Evolutionary conservation across 805 yeast species (phyloP).

Genomic region (Yamadazyma phyllophila): DNA sequence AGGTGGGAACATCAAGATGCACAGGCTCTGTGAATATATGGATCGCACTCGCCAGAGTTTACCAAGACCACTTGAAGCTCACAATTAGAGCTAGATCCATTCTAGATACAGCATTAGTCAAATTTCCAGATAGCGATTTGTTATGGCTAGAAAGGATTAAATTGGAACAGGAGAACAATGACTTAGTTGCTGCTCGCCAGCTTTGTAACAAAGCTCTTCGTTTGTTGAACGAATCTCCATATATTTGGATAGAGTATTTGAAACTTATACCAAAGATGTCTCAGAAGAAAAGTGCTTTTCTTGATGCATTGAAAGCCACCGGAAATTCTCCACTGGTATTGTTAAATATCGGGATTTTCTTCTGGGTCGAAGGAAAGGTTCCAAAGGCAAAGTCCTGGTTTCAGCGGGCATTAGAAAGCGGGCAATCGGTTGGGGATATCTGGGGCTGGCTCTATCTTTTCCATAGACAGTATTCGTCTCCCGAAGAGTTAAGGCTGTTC

Average conservation of each 20-base stretch:
- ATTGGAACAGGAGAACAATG: slow-evolving; percentile 54
- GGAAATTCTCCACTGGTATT: slow-evolving; percentile 59
- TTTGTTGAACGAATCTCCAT: slow-evolving; percentile 54
- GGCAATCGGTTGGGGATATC: slow-evolving; percentile 65
- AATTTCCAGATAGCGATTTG: slow-evolving; percentile 46
- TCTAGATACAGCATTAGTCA: slow-evolving; percentile 62
- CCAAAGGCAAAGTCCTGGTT: slow-evolving; percentile 72
- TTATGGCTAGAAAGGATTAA: slow-evolving; percentile 58
- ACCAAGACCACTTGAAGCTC: slow-evolving; percentile 39
- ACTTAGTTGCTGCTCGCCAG: slow-evolving; percentile 50
- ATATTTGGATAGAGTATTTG: slow-evolving; percentile 66
- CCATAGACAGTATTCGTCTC: slow-evolving; percentile 35
- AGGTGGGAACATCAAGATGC: slow-evolving; percentile 48
- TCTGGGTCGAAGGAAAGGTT: slow-evolving; percentile 64
- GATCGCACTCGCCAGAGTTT: slow-evolving; percentile 49
- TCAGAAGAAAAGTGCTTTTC: slow-evolving; percentile 54
- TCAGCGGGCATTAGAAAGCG: slow-evolving; percentile 59
- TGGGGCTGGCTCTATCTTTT: slow-evolving; percentile 68
- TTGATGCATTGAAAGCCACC: slow-evolving; percentile 70
- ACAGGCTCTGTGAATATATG: slow-evolving; percentile 51
- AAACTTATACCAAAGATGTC: slow-evolving; percentile 45
- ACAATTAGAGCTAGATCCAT: slow-evolving; percentile 65
- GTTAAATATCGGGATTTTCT: slow-evolving; percentile 60
- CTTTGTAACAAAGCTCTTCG: slow-evolving; percentile 59
- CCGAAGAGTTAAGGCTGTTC: slow-evolving; percentile 35